Evolutionary conservation across 176 grass and related monocot genomes (phyloP).

Genomic region (Canna indica): DNA sequence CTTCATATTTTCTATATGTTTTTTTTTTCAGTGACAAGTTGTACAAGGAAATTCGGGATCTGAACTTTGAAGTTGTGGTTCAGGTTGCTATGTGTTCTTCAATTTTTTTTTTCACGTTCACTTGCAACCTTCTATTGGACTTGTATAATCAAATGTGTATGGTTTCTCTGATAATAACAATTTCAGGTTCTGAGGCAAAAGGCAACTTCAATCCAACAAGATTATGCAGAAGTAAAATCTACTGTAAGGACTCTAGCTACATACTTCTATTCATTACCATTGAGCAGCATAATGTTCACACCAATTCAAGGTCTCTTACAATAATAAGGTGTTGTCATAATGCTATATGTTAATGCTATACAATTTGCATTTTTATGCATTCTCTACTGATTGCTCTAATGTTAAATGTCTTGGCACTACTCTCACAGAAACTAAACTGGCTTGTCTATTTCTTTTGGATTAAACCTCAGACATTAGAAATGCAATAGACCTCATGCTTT

Average conservation of each 20-base stretch:
- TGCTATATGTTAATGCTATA: too few relatives aligned
- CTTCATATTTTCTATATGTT: conserved; percentile 10
- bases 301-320: too few relatives aligned
- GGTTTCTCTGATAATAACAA: conserved; percentile 4
- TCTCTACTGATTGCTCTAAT: neutral
- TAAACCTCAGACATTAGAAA: neutral
- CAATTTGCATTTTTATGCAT: neutral
- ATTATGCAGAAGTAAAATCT: conserved; percentile 92
- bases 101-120: neutral
- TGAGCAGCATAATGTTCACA: neutral
- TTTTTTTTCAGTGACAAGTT: conserved; percentile 72
- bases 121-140: neutral
- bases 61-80: conserved; percentile 98
- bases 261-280: neutral
- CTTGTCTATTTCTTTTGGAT: neutral
- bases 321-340: too few relatives aligned
- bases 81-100: conserved; percentile 40
- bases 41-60: conserved; percentile 93
- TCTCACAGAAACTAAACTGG: neutral
- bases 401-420: neutral
- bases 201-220: conserved; percentile 95
- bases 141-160: neutral
- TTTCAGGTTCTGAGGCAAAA: conserved; percentile 91
- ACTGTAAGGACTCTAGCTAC: conserved; percentile 24
- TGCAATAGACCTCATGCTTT: neutral